Conservation (phyloP, 2,329 filamentous ascomycete genomes). For the Zasmidium citrigriseum region DNA sequence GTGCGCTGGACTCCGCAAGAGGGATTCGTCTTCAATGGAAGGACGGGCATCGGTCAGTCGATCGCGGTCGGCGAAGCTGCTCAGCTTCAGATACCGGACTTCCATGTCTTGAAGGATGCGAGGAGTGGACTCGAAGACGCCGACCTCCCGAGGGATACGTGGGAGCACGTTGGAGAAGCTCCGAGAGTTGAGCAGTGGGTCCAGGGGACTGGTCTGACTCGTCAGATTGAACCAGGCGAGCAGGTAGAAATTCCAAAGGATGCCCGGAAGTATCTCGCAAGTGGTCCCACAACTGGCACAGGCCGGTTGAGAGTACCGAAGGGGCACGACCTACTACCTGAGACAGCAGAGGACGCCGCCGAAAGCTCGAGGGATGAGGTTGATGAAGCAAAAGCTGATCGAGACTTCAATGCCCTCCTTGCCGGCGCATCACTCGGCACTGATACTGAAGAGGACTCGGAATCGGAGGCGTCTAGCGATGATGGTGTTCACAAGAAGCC, state of each 20-base stretch:
- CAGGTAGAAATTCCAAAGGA: slow-evolving; percentile 25
- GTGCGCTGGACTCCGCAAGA: slow-evolving; percentile 13
- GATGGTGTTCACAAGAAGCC: too few species aligned
- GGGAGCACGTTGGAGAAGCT: slow-evolving; percentile 17
- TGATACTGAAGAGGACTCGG: too few species aligned
- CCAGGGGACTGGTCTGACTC: slow-evolving; percentile 24
- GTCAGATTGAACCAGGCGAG: slow-evolving; percentile 16
- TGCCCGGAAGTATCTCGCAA: slow-evolving; percentile 1
- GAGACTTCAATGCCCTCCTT: too few species aligned
- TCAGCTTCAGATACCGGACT: slow-evolving; percentile 14
- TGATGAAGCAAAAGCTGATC: too few species aligned
- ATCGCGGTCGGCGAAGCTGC: background rate
- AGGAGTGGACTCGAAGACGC: slow-evolving; percentile 4
- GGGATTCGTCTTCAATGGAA: slow-evolving; percentile 28
- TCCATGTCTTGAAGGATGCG: slow-evolving; percentile 7
- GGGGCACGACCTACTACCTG: slow-evolving; percentile 3
- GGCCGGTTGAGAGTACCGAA: slow-evolving; percentile 20
- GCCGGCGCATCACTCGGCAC: too few species aligned
- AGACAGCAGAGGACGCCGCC: background rate
- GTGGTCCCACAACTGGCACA: background rate
- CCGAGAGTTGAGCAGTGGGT: slow-evolving; percentile 27
- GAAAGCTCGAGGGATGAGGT: too few species aligned
- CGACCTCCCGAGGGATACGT: background rate
- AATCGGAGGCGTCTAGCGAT: too few species aligned
- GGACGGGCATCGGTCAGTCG: slow-evolving; percentile 12